Evolutionary conservation across 257 asterid genomes (phyloP), one percentile per base, ranked within the genome.

Genomic region (Nicotiana obtusifolia): DNA sequence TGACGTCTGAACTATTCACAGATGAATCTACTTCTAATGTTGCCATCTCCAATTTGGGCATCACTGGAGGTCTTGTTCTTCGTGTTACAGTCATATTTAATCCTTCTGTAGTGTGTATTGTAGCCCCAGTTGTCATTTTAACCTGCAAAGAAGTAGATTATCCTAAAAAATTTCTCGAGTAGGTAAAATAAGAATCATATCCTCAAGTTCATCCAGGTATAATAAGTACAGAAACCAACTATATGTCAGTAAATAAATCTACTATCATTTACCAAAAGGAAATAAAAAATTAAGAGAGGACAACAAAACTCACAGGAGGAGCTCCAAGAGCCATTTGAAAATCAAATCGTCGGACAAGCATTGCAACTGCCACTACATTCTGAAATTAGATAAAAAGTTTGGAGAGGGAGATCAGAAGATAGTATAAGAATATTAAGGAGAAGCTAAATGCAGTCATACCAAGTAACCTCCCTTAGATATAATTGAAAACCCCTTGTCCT

Each of bases 71-170:
- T 81, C 86, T 87, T 75, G 76, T 89, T 84, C 99, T 87, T 49
- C 90, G 88, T 41, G 97, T 95, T 24, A 94, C 97, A 0, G 94
- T 94, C 99, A 95, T 93, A 20, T 86, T 92, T 83, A 95, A 86
- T 69, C 99, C 99, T 83, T 90, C 91, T 13, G 98, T 95, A 22
- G 99, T 95, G 89, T 95, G 99, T 84, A 95, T 95, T 9, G 98
- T 95, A 31, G 99, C 99, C 31, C 99, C 99, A 8, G 99, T 95
- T 7, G 99, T 95, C 98, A 95, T 94, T 78, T 86, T 89, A 64
- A 95, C 99, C 99, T 95, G 92, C 81, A 88, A 61, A 64, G 22
- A 71, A 83, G 16, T 69, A 24, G 73, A 64, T 35, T 57, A 57
- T 59, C 30, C 69, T 78, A 10, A 33, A 67, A 26, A 30, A 7